Base-by-base conservation (phyloP, 495 filamentous ascomycete genomes). In the Stereocaulon alpinum region DNA sequence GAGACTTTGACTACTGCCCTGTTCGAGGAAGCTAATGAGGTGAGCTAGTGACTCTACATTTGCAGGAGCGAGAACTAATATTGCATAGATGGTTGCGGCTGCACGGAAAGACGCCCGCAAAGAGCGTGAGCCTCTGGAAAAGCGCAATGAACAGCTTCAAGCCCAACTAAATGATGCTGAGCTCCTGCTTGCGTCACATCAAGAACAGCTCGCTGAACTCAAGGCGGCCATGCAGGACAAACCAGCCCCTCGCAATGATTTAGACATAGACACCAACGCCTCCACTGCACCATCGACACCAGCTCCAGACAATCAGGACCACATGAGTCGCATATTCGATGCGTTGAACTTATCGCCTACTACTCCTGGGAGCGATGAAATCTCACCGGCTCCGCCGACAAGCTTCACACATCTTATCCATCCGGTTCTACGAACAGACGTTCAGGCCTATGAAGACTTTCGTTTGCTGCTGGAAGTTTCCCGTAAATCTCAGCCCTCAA, bases 1-100 rank as follows among this genome's bases (percentile, higher is more conserved):
- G 93, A 97, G 72, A 85, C 82, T 49, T 73, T 97, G 55, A 96
- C 94, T 12, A 81, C 89, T 5, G 89, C 87, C 29, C 76, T 98
- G 18, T 97, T 98, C 61, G 89, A 95, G 69, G 92, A 97, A 76
- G 93, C 93, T 37, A 96, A 98, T 69, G 81, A 80, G 78, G 85
- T 87, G 71, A 40, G 70, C 32, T 43, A 52, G 52, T n/a, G 44
- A 45, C 27, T 29, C 37, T 44, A 18, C 27, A 56, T 48, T 41
- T n/a, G 41, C 40, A 34, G 32, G 47, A 60, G 27, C 47, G 40
- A 29, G 11, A 45, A 63, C 72, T 79, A 61, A 78, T 57, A 53
- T 6, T 51, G 48, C 63, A 29, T 73, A 89, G 80, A 96, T 98
- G 93, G 93, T 98, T 56, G 87, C 91, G 53, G 85, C 85, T 22